Evolutionary conservation across 768 basidiomycete species (phyloP), one percentile per base, ranked within the genome.

Genomic region (Leccinum subtestaceum): DNA sequence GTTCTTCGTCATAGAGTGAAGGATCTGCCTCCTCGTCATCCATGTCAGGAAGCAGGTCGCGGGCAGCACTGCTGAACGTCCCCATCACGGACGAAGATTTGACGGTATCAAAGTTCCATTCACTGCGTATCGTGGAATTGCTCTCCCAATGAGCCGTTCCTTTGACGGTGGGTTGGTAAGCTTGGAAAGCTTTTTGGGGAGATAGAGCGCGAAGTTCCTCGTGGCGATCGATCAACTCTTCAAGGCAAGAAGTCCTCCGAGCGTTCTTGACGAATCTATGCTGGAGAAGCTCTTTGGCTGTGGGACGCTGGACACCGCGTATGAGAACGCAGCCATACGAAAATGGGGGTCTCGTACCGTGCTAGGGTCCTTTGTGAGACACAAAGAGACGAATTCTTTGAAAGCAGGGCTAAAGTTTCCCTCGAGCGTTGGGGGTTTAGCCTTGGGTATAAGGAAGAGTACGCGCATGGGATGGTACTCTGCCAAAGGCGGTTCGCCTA

Each of bases 401-500:
- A 98, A 98, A 1, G 86, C 84, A 3, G 81, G 65, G 15, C 88
- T 89, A 71, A 95, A 98, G 23, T 85, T 70, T 1, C 93, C 95
- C 66, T 98, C 96, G 52, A 99, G 78, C 10, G 84, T 82, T 5
- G 97, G 97, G 5, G 97, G 88, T 63, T 93, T 93, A 17, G 95
- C 94, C 76, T 98, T 97, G 3, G 97, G 97, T 62, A 98, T 99
- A 51, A 98, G 80, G 79, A 98, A 98, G 55, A 99, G 81, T 1
- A 99, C 96, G 29, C 97, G 85, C 97, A 98, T 98, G 0, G 95
- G 97, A 68, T 98, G 97, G 72, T 98, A 96, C 72, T 98, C 96
- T 4, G 93, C 91, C 57, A 98, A 75, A 8, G 97, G 97, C 0
- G 97, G 97, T 67, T 98, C 95, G 47, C 97, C 97, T 66, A 92